phyloP scores from a whole-genome alignment of 2,329 filamentous ascomycete species.

The Beauveria pseudobassiana region DNA sequence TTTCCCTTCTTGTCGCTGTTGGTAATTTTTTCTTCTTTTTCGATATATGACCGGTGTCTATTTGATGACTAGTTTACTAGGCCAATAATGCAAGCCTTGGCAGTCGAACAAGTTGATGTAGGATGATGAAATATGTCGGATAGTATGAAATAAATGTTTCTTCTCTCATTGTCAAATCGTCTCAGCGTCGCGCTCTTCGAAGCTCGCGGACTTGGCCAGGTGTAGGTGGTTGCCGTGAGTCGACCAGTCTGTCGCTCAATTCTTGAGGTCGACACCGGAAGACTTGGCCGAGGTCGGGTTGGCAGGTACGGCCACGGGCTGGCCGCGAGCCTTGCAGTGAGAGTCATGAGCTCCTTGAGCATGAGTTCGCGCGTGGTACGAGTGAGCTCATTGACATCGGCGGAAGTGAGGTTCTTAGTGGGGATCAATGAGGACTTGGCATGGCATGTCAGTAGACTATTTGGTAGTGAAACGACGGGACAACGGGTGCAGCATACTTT shows the following conservation, averaged over 20 bases:
- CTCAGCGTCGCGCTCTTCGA: background rate
- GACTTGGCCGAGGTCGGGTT: conserved; percentile 14
- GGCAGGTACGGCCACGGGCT: conserved; percentile 25
- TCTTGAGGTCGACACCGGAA: conserved; percentile 22
- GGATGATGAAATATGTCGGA: background rate
- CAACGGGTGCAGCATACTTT: conserved; percentile 44
- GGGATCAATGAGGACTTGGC: conserved; percentile 69
- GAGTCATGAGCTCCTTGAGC: conserved; percentile 55
- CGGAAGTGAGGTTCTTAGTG: conserved; percentile 63
- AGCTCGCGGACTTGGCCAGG: background rate
- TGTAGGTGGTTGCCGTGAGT: background rate
- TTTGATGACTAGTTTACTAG: background rate
- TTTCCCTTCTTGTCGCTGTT: background rate
- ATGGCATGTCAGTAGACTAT: background rate
- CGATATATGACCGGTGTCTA: background rate
- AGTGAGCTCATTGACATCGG: conserved; percentile 70
- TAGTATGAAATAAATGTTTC: background rate
- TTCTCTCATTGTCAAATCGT: background rate
- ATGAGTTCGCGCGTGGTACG: conserved; percentile 64
- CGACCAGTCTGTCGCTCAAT: background rate
- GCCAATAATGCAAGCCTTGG: background rate
- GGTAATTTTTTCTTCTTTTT: background rate
- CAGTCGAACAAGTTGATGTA: background rate
- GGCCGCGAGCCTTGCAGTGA: conserved; percentile 45
- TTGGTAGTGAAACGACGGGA: background rate